Evolutionary conservation across 768 basidiomycete species (phyloP), one percentile per base, ranked within the genome.

Genomic region (Mrakia gelida): DNA sequence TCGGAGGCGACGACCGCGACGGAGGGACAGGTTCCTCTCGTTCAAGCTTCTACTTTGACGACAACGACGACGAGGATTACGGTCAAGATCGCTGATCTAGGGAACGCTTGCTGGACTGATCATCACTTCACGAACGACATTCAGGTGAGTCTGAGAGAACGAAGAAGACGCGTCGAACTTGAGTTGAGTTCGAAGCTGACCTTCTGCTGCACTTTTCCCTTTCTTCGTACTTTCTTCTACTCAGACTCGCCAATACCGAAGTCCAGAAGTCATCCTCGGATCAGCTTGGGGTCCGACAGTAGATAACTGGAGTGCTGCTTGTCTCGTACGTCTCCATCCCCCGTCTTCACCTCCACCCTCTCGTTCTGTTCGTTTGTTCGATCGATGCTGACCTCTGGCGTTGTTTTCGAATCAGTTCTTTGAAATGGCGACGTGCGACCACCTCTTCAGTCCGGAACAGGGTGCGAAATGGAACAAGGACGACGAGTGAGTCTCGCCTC

Each of bases 21-120:
- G 75, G 72, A 72, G 43, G 72, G 38, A 80, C 82, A 73, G 43
- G 62, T 52, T 52, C 75, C 65, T 61, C 62, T 78, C 1, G 85
- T 85, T 38, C 38, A 38, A 3, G 38, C 38, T 38, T 38, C 38
- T 38, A 38, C 38, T 10, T 84, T 85, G 3, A 82, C 81, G 21
- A 84, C 85, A 59, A 86, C 86, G 21, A 85, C 83, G 62, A 84
- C 83, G 82, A 89, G 89, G 83, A 97, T 98, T 79, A 98, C 95
- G 7, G 97, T 99, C 73, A 98, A 98, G 88, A 98, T 99, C 83
- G 97, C 96, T 38, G 97, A 99, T 88, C 85, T 99, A 73, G 97
- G 97, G 13, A 98, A 98, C 84, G 95, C 94, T 32, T 94, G 94
- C 52, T 94, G 93, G 23, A 94, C 93, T 90, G 83, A 85, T 82